Base-by-base conservation (phyloP, 2,329 filamentous ascomycete species). In the Rachicladosporium sp. region DNA sequence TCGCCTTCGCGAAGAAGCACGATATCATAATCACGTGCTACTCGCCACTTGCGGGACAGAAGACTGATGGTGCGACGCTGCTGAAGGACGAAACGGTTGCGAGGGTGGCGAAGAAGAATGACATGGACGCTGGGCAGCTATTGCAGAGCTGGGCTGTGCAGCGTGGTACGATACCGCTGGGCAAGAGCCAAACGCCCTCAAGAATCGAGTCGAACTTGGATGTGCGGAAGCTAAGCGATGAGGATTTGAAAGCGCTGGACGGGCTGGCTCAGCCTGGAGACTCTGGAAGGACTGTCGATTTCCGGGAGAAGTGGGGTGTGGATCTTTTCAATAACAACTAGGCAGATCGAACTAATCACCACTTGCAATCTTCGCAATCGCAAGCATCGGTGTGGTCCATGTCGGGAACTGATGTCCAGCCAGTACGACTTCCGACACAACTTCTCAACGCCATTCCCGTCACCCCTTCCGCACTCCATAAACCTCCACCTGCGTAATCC, bases 151-250 rank as follows among this genome's bases (percentile, higher is more conserved):
- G 78, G 78, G 79, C 76, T 40, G 58, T 82, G 32, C 69, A 70
- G 41, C 69, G 78, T 38, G 78, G 78, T 43, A 81, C 80, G 55
- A 69, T 74, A 31, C 78, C 82, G 31, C 65, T 83, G 43, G 78
- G 78, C 51, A 83, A 83, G 72, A 80, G 75, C 62, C 76, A 75
- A 35, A 82, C 75, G 12, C 75, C 75, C 6, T 69, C 66, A 37
- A 70, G 78, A 33, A 82, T 82, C 50, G 69, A 74, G 57, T 80
- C 74, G 64, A 85, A 86, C 63, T 73, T 78, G 53, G 66, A 76
- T 54, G 69, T 73, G 45, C 76, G 78, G 23, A 62, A 73, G 53
- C 64, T 84, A 43, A 61, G 50, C 48, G 59, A 67, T 41, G 63
- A 62, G 47, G 64, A 80, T 48, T 71, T 78, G 51, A 64, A 68